Evolutionary conservation across 1,284 basidiomycete genomes (phyloP).

Genomic region (Takashimella koratensis): DNA sequence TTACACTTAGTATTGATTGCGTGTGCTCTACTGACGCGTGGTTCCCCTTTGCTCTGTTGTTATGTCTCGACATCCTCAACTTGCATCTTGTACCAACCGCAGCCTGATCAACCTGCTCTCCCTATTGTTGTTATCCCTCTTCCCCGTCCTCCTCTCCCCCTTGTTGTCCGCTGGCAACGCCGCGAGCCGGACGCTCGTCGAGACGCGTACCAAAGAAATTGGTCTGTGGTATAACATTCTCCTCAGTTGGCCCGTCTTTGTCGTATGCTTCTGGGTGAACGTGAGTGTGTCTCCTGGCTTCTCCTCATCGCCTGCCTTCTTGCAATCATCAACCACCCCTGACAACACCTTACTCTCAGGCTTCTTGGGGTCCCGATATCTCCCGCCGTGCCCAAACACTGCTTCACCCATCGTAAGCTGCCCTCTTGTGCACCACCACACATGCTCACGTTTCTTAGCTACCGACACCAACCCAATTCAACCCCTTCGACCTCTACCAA

Average conservation of each 20-base stretch:
- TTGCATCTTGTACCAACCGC: too few relatives aligned
- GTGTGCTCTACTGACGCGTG: too few relatives aligned
- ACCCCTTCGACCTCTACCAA: conserved; percentile 9
- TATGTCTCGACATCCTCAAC: too few relatives aligned
- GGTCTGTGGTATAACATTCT: conserved; percentile 47
- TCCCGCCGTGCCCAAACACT: conserved; percentile 41
- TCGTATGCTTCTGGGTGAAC: conserved; percentile 47
- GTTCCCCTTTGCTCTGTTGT: too few relatives aligned
- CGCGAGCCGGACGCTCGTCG: conserved; percentile 10
- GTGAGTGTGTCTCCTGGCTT: conserved; percentile 16
- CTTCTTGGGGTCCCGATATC: conserved; percentile 43
- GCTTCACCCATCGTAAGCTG: conserved; percentile 39
- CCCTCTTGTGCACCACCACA: background rate
- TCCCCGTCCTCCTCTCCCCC: conserved; percentile 41
- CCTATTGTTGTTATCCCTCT: conserved; percentile 41
- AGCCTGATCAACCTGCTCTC: conserved; percentile 49
- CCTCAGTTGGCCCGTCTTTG: conserved; percentile 46
- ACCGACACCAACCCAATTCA: conserved; percentile 35
- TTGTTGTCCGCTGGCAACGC: conserved; percentile 14
- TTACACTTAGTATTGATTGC: too few relatives aligned
- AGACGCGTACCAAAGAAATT: conserved; percentile 29
- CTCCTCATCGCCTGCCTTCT: background rate
- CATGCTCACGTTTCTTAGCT: conserved; percentile 14
- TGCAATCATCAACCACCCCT: too few relatives aligned
- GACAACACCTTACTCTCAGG: too few relatives aligned